These are phyloP conservation scores for Rhodomyrtus psidioides DNA, from an alignment of 441 rosid species.

Conservation along the genomic window DNA sequence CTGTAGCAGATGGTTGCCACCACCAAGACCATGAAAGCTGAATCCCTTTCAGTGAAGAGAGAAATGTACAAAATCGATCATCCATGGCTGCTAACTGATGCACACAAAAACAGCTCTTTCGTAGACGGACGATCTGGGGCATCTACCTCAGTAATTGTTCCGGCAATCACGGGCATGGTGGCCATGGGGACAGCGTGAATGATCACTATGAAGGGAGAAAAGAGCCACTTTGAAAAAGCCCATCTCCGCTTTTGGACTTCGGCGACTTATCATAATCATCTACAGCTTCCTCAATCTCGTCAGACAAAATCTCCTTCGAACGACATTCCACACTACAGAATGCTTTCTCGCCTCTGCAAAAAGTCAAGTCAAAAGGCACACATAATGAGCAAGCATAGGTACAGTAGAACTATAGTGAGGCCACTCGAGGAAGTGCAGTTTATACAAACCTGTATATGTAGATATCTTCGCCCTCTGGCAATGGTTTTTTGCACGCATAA, in stretches of 20 bases:
- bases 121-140: conserved; percentile 36
- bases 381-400: neutral
- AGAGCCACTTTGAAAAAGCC: conserved; percentile 34
- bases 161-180: conserved; percentile 25
- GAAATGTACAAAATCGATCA: conserved; percentile 35
- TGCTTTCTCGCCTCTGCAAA: conserved; percentile 74
- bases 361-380: conserved; percentile 4
- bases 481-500: conserved; percentile 59
- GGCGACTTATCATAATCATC: conserved; percentile 5
- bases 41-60: conserved; percentile 3
- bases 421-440: neutral
- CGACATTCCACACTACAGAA: conserved; percentile 76
- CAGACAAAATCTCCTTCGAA: conserved; percentile 47
- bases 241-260: conserved; percentile 6
- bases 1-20: conserved; percentile 1
- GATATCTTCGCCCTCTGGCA: conserved; percentile 54
- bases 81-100: conserved; percentile 3
- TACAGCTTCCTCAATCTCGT: conserved; percentile 35
- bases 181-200: neutral
- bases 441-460: conserved; percentile 70
- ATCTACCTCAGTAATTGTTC: conserved; percentile 17
- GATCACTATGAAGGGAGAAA: conserved; percentile 19
- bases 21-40: conserved; percentile 36
- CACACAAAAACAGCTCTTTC: conserved; percentile 55
- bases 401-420: neutral